Evolutionary conservation across 1,284 basidiomycete genomes (phyloP).

Genomic region (Ceratobasidium sp.): DNA sequence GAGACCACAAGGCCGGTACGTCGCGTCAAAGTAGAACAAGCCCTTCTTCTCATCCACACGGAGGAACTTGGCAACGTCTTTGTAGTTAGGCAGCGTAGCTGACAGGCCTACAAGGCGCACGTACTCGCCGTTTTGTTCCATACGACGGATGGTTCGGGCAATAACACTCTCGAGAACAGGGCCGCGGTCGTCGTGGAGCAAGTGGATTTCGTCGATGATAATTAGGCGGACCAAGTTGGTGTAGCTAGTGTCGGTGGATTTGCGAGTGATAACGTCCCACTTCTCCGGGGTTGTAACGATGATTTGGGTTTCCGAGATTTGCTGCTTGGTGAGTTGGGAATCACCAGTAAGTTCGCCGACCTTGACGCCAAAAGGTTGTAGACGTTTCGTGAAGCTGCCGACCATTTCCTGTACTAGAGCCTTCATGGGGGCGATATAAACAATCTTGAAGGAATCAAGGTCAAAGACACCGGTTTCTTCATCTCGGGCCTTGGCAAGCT

Average conservation of each 20-base stretch:
- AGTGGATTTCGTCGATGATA: constrained; percentile 98
- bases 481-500: constrained; percentile 83
- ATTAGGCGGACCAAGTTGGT: constrained; percentile 96
- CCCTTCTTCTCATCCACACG: constrained; percentile 92
- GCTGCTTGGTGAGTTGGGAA: constrained; percentile 96
- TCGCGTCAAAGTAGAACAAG: constrained; percentile 95
- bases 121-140: constrained; percentile 93
- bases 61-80: constrained; percentile 98
- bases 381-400: constrained; percentile 85
- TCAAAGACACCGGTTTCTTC: constrained; percentile 85
- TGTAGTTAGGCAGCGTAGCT: constrained; percentile 96
- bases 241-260: constrained; percentile 95
- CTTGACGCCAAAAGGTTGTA: constrained; percentile 80
- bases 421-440: constrained; percentile 99
- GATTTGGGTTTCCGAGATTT: constrained; percentile 96
- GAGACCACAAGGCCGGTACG: constrained; percentile 91
- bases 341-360: constrained; percentile 98
- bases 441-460: constrained; percentile 91
- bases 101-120: constrained; percentile 95
- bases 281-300: constrained; percentile 99
- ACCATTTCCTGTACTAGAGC: constrained; percentile 98
- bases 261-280: constrained; percentile 99
- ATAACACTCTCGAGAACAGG: constrained; percentile 95
- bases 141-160: constrained; percentile 87
- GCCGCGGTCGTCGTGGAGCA: constrained; percentile 97